A percentile compares a stretch with the other conserved stretches of the same genome.
Conservation (phyloP, 306 rosid species). For the Oemleria cerasiformis region DNA sequence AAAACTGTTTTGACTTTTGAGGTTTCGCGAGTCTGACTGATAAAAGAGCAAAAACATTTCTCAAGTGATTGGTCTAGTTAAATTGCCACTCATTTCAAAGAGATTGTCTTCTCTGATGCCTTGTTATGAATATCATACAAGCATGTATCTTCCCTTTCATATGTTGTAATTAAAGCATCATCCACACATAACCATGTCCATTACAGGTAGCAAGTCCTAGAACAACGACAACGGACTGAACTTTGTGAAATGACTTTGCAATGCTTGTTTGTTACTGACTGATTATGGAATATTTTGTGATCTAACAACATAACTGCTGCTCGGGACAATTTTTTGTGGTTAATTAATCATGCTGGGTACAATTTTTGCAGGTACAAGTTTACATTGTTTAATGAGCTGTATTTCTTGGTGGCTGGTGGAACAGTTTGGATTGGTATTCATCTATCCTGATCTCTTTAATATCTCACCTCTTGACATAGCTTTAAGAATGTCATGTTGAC, state of each 20-base stretch:
- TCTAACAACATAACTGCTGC: neutral
- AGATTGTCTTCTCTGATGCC: too few relatives aligned
- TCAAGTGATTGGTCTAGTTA: neutral
- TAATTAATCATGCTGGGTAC: neutral
- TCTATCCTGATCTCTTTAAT: slow-evolving; percentile 12
- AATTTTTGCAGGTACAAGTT: slow-evolving; percentile 82
- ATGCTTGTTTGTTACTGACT: neutral
- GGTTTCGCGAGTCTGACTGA: too few relatives aligned
- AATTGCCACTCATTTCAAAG: too few relatives aligned
- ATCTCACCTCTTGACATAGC: neutral
- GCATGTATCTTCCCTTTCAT: too few relatives aligned
- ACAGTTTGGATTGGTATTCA: slow-evolving; percentile 96
- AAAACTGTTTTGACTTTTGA: neutral
- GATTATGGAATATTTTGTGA: neutral
- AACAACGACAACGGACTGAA: neutral
- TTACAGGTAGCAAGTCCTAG: neutral
- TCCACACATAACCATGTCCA: slow-evolving; percentile 2
- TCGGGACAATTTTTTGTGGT: neutral
- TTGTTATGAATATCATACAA: too few relatives aligned
- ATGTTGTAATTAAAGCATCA: neutral
- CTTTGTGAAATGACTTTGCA: neutral
- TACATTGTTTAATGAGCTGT: slow-evolving; percentile 92
- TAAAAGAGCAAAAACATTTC: too few relatives aligned
- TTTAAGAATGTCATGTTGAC: neutral
- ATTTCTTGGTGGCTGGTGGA: slow-evolving; percentile 98